These are phyloP conservation scores for Bacidia rubella DNA, from an alignment of 495 filamentous ascomycete species.

Conservation along the genomic window DNA sequence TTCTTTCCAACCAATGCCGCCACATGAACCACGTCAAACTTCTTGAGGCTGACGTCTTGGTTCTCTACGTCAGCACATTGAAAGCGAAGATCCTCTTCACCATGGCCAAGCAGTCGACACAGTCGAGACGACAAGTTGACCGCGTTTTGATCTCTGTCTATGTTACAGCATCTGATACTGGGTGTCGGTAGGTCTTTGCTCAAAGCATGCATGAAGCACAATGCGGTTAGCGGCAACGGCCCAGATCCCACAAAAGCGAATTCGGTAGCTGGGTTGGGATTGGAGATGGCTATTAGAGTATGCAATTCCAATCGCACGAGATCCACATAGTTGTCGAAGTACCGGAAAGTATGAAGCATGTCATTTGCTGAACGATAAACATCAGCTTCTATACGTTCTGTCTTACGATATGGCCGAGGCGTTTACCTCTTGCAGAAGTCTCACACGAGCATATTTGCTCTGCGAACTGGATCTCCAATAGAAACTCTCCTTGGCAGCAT, in stretches of 20 bases:
- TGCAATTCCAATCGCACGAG: slow-evolving; percentile 29
- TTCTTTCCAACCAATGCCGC: slow-evolving; percentile 31
- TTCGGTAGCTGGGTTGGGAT: not conserved
- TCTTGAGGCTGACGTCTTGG: slow-evolving; percentile 13
- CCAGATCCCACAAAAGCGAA: slow-evolving; percentile 31
- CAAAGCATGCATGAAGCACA: slow-evolving; percentile 21
- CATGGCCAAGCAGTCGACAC: slow-evolving; percentile 18
- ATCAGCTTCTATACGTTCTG: too few species aligned
- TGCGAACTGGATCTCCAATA: slow-evolving; percentile 28
- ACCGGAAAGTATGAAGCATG: slow-evolving; percentile 26
- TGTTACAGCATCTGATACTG: slow-evolving; percentile 15
- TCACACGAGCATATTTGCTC: slow-evolving; percentile 15
- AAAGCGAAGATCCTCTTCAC: slow-evolving; percentile 19
- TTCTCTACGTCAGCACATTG: slow-evolving; percentile 21
- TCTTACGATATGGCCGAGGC: too few species aligned
- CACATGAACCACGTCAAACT: slow-evolving; percentile 31
- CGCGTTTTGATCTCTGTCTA: slow-evolving; percentile 25
- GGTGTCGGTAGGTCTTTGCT: not conserved
- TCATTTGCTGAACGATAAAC: not conserved
- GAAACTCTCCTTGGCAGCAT: slow-evolving; percentile 27
- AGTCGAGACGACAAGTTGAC: slow-evolving; percentile 20
- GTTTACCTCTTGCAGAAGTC: slow-evolving; percentile 10
- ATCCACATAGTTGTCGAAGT: slow-evolving; percentile 30
- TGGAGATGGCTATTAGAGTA: slow-evolving; percentile 19
- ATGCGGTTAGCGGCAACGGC: slow-evolving; percentile 28